Percentiles rank a stretch among this genome's conserved stretches.
These are phyloP conservation scores for Trametes elegans DNA, from an alignment of 768 basidiomycete genomes.

Conservation along the genomic window DNA sequence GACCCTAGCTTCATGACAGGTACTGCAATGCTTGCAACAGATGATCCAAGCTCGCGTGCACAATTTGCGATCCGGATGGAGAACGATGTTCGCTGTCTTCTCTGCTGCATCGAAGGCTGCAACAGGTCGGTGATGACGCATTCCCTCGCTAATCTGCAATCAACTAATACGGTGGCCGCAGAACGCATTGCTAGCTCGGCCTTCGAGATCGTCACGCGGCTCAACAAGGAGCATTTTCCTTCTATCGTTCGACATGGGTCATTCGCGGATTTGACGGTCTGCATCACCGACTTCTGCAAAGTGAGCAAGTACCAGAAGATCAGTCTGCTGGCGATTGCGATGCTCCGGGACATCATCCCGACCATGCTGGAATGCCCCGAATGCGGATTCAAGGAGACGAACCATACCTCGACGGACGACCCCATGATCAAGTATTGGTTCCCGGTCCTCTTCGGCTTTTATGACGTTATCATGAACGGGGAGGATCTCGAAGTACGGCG, in stretches of 20 bases:
- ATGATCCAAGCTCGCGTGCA: slow-evolving; percentile 96
- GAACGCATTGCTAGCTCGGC: slow-evolving; percentile 92
- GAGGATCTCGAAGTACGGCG: slow-evolving; percentile 97
- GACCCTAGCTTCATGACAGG: slow-evolving; percentile 50
- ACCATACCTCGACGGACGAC: slow-evolving; percentile 56
- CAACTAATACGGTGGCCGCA: slow-evolving; percentile 26
- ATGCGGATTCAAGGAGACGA: slow-evolving; percentile 41
- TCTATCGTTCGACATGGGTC: slow-evolving; percentile 92
- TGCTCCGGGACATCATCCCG: slow-evolving; percentile 91
- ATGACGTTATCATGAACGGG: slow-evolving; percentile 99
- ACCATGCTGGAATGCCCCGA: slow-evolving; percentile 87
- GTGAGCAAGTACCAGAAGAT: slow-evolving; percentile 99
- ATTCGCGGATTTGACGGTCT: slow-evolving; percentile 94
- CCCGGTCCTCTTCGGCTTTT: slow-evolving; percentile 95
- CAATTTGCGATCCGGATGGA: slow-evolving; percentile 97
- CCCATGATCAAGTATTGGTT: slow-evolving; percentile 97
- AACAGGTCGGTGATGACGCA: slow-evolving; percentile 77
- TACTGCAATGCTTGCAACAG: slow-evolving; percentile 95
- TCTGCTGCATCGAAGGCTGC: slow-evolving; percentile 92
- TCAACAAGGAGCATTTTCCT: slow-evolving; percentile 88
- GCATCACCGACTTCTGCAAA: slow-evolving; percentile 99
- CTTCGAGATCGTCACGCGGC: slow-evolving; percentile 90
- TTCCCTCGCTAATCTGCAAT: background rate
- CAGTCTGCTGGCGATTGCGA: slow-evolving; percentile 91
- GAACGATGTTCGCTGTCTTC: slow-evolving; percentile 99